These are phyloP conservation scores for Gossypium anomalum DNA, from an alignment of 345 rosid genomes.

Conservation along the genomic window DNA sequence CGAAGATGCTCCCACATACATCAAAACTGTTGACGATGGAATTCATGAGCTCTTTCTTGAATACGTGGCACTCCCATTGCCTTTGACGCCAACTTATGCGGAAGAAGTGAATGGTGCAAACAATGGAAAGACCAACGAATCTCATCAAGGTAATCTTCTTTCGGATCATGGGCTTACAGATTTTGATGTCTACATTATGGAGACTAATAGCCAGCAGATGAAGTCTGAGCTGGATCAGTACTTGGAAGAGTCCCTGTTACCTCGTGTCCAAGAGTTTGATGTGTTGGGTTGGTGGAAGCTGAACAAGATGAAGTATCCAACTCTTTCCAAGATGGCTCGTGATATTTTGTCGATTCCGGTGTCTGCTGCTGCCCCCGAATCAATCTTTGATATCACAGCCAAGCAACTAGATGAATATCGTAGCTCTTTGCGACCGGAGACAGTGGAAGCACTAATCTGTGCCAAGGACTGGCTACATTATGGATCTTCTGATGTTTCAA, in stretches of 20 bases:
- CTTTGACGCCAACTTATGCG: constrained; percentile 55
- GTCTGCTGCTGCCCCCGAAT: constrained; percentile 46
- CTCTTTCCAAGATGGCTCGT: constrained; percentile 82
- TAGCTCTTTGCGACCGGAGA: constrained; percentile 75
- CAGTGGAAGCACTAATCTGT: constrained; percentile 82
- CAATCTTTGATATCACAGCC: constrained; percentile 48
- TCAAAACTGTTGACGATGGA: constrained; percentile 74
- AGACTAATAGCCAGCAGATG: constrained; percentile 59
- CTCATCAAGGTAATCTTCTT: constrained; percentile 34
- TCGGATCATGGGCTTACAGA: constrained; percentile 69
- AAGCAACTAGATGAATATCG: constrained; percentile 69
- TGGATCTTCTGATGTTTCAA: constrained; percentile 32
- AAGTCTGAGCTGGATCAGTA: constrained; percentile 88
- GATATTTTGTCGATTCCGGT: constrained; percentile 67
- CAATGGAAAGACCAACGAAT: constrained; percentile 28
- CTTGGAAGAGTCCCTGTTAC: constrained; percentile 73
- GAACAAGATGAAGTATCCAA: constrained; percentile 79
- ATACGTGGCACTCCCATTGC: constrained; percentile 66
- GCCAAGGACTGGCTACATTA: constrained; percentile 82
- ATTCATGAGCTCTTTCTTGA: constrained; percentile 78
- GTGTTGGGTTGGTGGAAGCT: constrained; percentile 90
- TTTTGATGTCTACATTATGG: constrained; percentile 76
- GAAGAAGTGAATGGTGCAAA: constrained; percentile 43
- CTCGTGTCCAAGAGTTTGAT: constrained; percentile 73
- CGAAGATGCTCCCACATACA: constrained; percentile 56